Evolutionary conservation across 805 yeast species (phyloP).

Genomic region (Alloascoidea hylecoeti): DNA sequence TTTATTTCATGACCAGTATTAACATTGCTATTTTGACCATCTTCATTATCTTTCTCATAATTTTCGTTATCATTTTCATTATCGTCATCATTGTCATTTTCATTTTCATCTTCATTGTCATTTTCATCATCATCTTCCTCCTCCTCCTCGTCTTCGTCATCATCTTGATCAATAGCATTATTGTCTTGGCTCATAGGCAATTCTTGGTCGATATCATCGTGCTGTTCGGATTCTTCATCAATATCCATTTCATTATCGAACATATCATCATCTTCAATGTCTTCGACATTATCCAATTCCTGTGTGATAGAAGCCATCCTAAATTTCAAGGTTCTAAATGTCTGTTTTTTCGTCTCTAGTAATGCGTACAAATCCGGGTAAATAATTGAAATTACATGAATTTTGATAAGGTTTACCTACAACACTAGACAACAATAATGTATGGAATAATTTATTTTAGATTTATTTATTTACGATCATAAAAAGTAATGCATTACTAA

Average conservation of each 20-base stretch:
- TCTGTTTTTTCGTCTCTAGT: too few species aligned
- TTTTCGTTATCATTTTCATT: conserved; percentile 16
- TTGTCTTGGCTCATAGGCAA: too few species aligned
- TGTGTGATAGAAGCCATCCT: neutral
- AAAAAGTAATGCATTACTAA: too few species aligned
- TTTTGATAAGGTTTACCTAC: too few species aligned
- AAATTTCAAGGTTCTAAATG: too few species aligned
- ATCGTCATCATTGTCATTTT: conserved; percentile 17
- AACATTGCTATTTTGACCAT: conserved; percentile 11
- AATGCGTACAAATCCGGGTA: too few species aligned
- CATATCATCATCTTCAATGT: neutral
- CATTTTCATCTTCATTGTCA: conserved; percentile 13
- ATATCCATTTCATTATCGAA: conserved; percentile 1
- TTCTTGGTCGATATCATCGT: conserved; percentile 13
- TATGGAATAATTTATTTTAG: too few species aligned
- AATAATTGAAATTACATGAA: too few species aligned
- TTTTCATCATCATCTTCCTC: conserved; percentile 15
- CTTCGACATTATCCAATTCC: neutral
- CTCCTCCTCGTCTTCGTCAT: conserved; percentile 13
- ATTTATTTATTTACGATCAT: too few species aligned
- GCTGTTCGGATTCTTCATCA: conserved; percentile 6
- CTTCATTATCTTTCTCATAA: conserved; percentile 14
- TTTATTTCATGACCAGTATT: conserved; percentile 5
- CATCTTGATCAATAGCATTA: conserved; percentile 12
- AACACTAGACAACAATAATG: too few species aligned